Evolutionary conservation across 805 yeast species (phyloP), one percentile per base, ranked within the genome.

Genomic region (Lachancea meyersii): DNA sequence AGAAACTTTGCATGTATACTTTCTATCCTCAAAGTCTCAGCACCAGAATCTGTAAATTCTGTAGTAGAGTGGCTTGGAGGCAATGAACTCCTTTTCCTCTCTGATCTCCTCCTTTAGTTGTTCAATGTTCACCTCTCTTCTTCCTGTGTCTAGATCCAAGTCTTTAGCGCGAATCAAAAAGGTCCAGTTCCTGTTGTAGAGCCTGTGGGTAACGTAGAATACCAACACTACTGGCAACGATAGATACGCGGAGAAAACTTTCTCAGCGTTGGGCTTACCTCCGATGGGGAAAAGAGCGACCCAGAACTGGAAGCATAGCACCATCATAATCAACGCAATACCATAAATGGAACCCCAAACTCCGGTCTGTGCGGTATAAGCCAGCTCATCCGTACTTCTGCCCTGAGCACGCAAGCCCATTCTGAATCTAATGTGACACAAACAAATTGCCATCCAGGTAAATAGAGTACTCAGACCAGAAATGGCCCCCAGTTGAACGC

Each of bases 231-330:
- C 73, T 14, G 86, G 86, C 44, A 72, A 70, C 8, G 86, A 77
- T 52, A 86, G 67, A 62, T 80, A 85, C 21, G 76, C 67, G 57
- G 73, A 67, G 70, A 86, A 86, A 71, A 86, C 86, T 32, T 54
- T 64, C 28, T 63, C 53, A 7, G 86, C 84, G 56, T 65, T 69
- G 40, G 83, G 76, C 10, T 63, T 35, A 4, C 45, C 68, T 11
- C 78, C 77, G 35, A 78, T 55, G 41, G 95, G 95, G 71, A 71
- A 85, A 32, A 83, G 65, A 6, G 93, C 89, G 45, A 81, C 72
- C 86, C 91, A 86, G 70, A 86, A 84, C 65, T 84, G 89, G 24
- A 87, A 85, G 43, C 75, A 66, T 46, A 87, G 68, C 48, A 86
- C 79, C 41, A 82, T 60, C 24, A 73, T 31, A 58, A 79, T 79